Conservation (phyloP, 108 stramenopile genomes). For the Pseudonitzschia pungens region DNA sequence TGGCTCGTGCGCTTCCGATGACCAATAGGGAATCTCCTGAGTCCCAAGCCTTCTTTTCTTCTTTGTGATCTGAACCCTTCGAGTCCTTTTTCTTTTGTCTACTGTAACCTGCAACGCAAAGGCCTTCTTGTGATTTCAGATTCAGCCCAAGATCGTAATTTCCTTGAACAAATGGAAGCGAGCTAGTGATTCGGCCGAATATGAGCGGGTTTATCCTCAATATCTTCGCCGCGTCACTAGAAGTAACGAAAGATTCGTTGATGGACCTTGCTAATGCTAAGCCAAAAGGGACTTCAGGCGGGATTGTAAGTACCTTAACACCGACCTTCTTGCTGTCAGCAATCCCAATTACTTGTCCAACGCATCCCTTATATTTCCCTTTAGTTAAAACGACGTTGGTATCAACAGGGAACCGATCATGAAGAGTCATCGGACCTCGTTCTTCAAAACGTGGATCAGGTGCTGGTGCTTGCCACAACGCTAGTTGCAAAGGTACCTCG, state of each 20-base stretch:
- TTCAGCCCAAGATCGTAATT: slow-evolving; percentile 93
- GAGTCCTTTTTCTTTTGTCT: slow-evolving; percentile 59
- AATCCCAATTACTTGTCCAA: slow-evolving; percentile 66
- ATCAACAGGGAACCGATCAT: slow-evolving; percentile 82
- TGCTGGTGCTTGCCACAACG: slow-evolving; percentile 87
- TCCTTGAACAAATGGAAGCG: slow-evolving; percentile 79
- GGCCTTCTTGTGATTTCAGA: slow-evolving; percentile 78
- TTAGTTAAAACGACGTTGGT: slow-evolving; percentile 79
- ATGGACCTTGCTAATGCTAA: slow-evolving; percentile 79
- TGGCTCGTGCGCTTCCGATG: slow-evolving; percentile 64
- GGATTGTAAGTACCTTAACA: slow-evolving; percentile 79
- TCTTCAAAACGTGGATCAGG: slow-evolving; percentile 95
- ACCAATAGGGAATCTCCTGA: slow-evolving; percentile 83
- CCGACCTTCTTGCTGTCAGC: slow-evolving; percentile 74
- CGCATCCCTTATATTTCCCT: slow-evolving; percentile 78
- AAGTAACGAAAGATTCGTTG: slow-evolving; percentile 82
- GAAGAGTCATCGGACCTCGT: slow-evolving; percentile 74
- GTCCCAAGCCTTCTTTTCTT: slow-evolving; percentile 65
- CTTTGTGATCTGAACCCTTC: neutral
- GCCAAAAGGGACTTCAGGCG: slow-evolving; percentile 92
- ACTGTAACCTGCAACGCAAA: slow-evolving; percentile 89
- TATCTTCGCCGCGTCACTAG: slow-evolving; percentile 77
- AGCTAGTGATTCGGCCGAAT: slow-evolving; percentile 87
- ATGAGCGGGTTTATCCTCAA: slow-evolving; percentile 76
- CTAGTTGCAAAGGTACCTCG: slow-evolving; percentile 93